Evolutionary conservation across 2,329 filamentous ascomycete genomes (phyloP).

Genomic region (Boeremia exigua): DNA sequence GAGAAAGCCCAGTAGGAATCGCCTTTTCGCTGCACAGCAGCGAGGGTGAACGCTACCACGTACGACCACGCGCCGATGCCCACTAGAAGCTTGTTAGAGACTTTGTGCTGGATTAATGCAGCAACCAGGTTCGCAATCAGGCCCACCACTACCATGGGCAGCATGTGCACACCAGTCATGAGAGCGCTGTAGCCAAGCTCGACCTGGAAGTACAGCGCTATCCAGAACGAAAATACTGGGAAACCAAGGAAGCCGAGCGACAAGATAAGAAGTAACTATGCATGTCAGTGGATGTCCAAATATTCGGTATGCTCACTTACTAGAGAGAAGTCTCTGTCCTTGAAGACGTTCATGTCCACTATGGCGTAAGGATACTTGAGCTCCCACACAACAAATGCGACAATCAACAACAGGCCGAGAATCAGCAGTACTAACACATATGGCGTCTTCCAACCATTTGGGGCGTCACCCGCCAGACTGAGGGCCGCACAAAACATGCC

Average conservation of each 20-base stretch:
- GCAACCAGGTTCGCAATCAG: conserved; percentile 69
- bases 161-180: conserved; percentile 65
- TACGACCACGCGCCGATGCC: conserved; percentile 57
- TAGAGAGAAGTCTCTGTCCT: conserved; percentile 68
- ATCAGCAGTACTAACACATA: conserved; percentile 69
- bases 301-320: conserved; percentile 40
- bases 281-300: neutral
- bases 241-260: conserved; percentile 70
- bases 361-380: conserved; percentile 55
- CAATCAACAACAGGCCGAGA: conserved; percentile 63
- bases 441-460: conserved; percentile 66
- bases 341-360: conserved; percentile 63
- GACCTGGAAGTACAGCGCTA: conserved; percentile 70
- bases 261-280: conserved; percentile 61
- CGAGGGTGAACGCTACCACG: conserved; percentile 57
- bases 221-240: conserved; percentile 65
- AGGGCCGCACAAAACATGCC: conserved; percentile 69
- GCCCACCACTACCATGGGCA: conserved; percentile 70
- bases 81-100: conserved; percentile 71
- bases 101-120: conserved; percentile 65
- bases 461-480: conserved; percentile 60
- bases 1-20: conserved; percentile 70
- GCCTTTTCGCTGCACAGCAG: conserved; percentile 62
- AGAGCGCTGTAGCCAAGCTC: conserved; percentile 60
- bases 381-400: conserved; percentile 69